Evolutionary conservation across 2,329 filamentous ascomycete species (phyloP).

Genomic region (Huntiella decipiens): DNA sequence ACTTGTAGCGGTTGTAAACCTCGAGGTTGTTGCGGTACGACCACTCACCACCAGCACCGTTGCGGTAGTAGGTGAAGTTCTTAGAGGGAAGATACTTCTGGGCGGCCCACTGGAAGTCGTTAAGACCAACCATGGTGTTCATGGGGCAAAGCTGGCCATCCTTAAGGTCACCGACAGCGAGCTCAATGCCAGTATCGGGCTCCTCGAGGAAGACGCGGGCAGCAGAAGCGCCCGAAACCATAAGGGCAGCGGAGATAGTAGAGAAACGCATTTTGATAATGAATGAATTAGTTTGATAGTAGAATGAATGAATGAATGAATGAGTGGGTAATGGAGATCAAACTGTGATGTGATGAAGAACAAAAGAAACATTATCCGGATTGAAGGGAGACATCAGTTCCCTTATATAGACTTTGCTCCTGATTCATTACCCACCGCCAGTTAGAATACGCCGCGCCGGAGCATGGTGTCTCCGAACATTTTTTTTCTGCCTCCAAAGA

Average conservation of each 20-base stretch:
- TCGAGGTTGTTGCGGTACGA: conserved; percentile 32
- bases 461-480: no score
- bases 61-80: conserved; percentile 30
- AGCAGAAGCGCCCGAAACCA: conserved; percentile 21
- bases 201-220: conserved; percentile 26
- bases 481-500: no score
- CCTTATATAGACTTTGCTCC: no score
- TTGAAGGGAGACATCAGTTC: no score
- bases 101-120: conserved; percentile 31
- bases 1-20: conserved; percentile 25
- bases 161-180: conserved; percentile 19
- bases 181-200: conserved; percentile 27
- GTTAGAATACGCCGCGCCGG: no score
- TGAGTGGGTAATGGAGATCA: background rate
- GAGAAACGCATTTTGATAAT: conserved; percentile 8
- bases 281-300: background rate
- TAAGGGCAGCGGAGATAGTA: conserved; percentile 14
- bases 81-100: conserved; percentile 23
- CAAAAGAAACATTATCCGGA: background rate
- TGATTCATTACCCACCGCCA: no score
- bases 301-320: background rate
- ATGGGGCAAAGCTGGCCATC: conserved; percentile 8
- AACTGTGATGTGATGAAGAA: background rate
- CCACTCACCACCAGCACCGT: conserved; percentile 30
- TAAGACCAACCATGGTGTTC: conserved; percentile 23